Evolutionary conservation across 306 rosid genomes (phyloP), one percentile per base, ranked within the genome.

Genomic region (Mimosa bimucronata): DNA sequence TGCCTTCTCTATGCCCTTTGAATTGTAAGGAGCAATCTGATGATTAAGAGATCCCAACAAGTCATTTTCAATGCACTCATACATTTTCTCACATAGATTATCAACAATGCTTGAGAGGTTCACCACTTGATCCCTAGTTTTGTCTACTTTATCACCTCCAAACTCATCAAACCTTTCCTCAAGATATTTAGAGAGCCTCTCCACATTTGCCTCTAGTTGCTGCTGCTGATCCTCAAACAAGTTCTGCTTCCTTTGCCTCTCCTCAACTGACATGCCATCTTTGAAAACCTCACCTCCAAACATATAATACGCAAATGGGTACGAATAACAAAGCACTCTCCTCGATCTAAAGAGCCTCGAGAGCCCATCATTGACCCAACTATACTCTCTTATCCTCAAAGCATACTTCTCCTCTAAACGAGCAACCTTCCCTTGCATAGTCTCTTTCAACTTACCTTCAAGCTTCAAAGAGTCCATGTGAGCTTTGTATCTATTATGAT

Each of bases 171-270:
- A 96, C 45, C 91, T 97, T 69, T 89, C 94, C 90, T 91, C 99
- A 71, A 93, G 80, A 77, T 83, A 79, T 86, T 89, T 90, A 23
- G 99, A 96, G 66, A 96, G 89, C 81, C 82, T 93, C 91, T 96
- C 98, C 73, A 96, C 93, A 86, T 93, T 96, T 82, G 61, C 89
- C 86, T 96, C 99, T 60, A 96, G 96, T 79, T 93, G 99, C 83
- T 96, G 99, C 82, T 96, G 99, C 84, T 96, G 99, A 84, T 91
- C 98, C 88, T 96, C 99, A 83, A 96, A 96, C 78, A 96, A 90
- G 86, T 93, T 88, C 83, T 91, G 93, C 78, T 91, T 96, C 60
- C 91, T 91, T 81, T 89, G 93, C 76, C 91, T 88, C 79, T 89
- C 89, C 71, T 86, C 84, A 15, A 79, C 82, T 53, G 90, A 30